Evolutionary conservation across 306 rosid species (phyloP).

Genomic region (Glycyrrhiza uralensis): DNA sequence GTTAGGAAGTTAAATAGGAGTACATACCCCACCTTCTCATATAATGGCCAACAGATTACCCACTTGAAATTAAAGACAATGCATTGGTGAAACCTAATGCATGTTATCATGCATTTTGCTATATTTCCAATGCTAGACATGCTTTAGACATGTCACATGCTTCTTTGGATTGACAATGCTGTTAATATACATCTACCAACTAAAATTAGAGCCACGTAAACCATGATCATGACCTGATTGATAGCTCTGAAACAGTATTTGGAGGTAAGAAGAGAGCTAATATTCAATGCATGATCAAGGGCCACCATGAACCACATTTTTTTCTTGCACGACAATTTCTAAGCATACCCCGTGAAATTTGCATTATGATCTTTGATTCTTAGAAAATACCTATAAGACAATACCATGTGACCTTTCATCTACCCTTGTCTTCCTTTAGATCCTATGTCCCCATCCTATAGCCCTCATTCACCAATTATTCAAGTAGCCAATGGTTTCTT

Average conservation of each 20-base stretch:
- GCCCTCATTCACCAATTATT: neutral
- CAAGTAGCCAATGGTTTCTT: neutral
- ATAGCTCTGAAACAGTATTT: neutral
- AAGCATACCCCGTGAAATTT: neutral
- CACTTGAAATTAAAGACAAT: neutral
- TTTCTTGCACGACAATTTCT: neutral
- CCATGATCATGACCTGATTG: neutral
- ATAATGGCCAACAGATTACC: constrained; percentile 3
- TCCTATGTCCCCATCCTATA: neutral
- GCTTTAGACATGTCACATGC: constrained; percentile 21
- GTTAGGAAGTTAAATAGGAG: neutral
- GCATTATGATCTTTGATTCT: neutral
- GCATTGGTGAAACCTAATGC: neutral
- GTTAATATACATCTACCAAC: neutral
- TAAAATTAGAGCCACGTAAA: neutral
- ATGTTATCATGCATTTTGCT: neutral
- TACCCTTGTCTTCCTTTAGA: neutral
- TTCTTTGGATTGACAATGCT: neutral
- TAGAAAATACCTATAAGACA: constrained; percentile 28
- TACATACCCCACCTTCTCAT: neutral
- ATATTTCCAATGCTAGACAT: constrained; percentile 7
- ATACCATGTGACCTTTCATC: constrained; percentile 32
- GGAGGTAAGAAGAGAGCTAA: neutral
- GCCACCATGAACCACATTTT: constrained; percentile 7
- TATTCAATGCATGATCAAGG: neutral